Evolutionary conservation across 257 asterid genomes (phyloP), one percentile per base, ranked within the genome.

Genomic region (Scutellaria galericulata): DNA sequence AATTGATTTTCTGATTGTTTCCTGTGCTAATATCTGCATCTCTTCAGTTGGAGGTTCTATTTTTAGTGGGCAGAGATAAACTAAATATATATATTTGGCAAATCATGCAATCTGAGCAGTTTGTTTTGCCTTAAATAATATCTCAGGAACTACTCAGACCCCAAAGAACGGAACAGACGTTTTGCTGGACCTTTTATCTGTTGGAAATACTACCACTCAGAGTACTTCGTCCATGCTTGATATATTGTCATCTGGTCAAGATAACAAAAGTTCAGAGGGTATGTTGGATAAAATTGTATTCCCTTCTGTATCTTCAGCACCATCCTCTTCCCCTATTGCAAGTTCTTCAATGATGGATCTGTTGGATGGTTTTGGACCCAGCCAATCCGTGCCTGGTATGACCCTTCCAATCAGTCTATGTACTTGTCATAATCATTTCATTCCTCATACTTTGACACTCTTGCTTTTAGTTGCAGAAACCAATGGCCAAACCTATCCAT

Each of bases 321-420:
- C 68, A 44, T 76, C 76, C 39, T 56, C 89, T 51, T 77, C 87
- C 35, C 67, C 88, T 60, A 80, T 75, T 77, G 85, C 81, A 71
- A 87, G 80, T 83, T 91, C 97, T 80, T 79, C 96, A 13, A 83
- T 90, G 90, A 80, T 87, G 89, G 98, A 92, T 81, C 78, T 92
- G 74, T 79, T 95, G 91, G 90, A 92, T 78, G 88, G 89, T 51
- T 86, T 95, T 78, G 87, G 89, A 51, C 82, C 95, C 63, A 83
- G 76, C 80, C 82, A 83, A 7, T 71, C 88, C 14, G 58, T 68
- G 64, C 78, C 90, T 77, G 93, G 99, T 95, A 86, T 73, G 73
- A 40, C 66, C 55, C 35, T n/a, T 73, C 64, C 45, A 24, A 15
- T 72, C 35, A 22, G 35, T 48, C 70, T 54, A 40, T 62, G 41